Evolutionary conservation across 208 protist species (phyloP).

Genomic region (Lotmaria passim): DNA sequence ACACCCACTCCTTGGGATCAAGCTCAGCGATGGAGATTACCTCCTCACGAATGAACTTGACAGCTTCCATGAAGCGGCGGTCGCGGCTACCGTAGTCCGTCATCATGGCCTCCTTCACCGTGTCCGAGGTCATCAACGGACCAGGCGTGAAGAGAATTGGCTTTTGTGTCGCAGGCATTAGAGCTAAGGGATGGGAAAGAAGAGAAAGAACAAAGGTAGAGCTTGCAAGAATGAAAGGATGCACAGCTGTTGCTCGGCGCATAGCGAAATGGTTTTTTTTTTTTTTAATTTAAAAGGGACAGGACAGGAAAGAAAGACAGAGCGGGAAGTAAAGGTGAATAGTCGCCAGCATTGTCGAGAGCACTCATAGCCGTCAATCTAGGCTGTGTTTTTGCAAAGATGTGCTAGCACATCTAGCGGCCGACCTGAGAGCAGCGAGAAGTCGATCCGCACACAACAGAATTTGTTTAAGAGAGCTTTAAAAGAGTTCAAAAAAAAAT

Average conservation of each 20-base stretch:
- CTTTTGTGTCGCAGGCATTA: constrained; percentile 25
- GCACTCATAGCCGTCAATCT: too few relatives aligned
- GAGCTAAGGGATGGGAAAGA: not conserved
- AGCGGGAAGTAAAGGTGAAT: too few relatives aligned
- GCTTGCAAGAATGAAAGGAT: not conserved
- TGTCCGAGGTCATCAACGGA: constrained; percentile 75
- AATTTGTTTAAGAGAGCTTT: too few relatives aligned
- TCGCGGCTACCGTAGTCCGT: constrained; percentile 87
- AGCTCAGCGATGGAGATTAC: constrained; percentile 59
- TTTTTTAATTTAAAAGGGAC: too few relatives aligned
- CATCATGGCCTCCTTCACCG: constrained; percentile 82
- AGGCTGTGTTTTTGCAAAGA: too few relatives aligned
- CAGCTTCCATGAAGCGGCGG: constrained; percentile 70
- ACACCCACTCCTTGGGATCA: constrained; percentile 56
- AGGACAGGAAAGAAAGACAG: too few relatives aligned
- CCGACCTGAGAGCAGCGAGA: too few relatives aligned
- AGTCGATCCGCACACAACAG: too few relatives aligned
- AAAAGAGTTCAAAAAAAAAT: too few relatives aligned
- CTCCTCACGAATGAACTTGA: constrained; percentile 67
- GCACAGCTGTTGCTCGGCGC: too few relatives aligned
- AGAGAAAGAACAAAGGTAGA: constrained; percentile 2
- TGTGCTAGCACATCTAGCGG: too few relatives aligned
- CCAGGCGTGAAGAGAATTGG: constrained; percentile 88
- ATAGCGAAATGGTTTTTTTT: not conserved
- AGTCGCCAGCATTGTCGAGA: too few relatives aligned